phyloP scores from a whole-genome alignment of 345 rosid species.

The Eucalyptus regnans region DNA sequence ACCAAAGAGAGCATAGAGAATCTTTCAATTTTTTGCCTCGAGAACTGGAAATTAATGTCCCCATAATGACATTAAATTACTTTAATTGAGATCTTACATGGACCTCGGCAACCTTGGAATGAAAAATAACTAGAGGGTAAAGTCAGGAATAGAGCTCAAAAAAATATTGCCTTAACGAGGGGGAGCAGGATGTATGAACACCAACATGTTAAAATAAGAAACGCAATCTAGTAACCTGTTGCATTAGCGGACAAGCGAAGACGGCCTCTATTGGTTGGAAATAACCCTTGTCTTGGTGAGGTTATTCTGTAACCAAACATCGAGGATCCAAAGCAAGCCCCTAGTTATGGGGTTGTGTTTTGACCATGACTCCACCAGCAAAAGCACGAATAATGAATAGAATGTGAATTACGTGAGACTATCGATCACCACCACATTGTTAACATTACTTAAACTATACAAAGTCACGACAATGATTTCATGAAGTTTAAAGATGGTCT shows the following conservation, averaged over 20 bases:
- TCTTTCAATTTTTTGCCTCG: neutral
- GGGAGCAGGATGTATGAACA: fast-evolving
- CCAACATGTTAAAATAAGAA: no score
- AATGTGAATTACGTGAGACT: neutral
- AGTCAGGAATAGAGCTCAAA: no score
- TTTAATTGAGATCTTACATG: fast-evolving
- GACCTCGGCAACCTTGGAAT: no score
- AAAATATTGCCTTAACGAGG: fast-evolving
- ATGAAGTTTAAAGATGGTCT: no score
- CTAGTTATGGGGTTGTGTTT: neutral
- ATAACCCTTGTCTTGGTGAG: no score
- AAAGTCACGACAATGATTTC: neutral
- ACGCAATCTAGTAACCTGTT: fast-evolving
- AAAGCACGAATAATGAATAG: neutral
- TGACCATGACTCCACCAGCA: neutral
- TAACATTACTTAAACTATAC: neutral
- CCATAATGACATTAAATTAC: no score
- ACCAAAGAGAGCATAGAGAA: neutral
- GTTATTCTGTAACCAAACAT: no score
- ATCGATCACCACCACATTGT: neutral
- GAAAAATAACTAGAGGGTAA: no score
- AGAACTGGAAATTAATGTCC: neutral
- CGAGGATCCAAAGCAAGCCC: no score
- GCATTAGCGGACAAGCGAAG: no score
- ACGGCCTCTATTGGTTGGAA: no score